Evolutionary conservation across 208 protist genomes (phyloP), one percentile per base, ranked within the genome.

Genomic region (Trypanosoma congolense): DNA sequence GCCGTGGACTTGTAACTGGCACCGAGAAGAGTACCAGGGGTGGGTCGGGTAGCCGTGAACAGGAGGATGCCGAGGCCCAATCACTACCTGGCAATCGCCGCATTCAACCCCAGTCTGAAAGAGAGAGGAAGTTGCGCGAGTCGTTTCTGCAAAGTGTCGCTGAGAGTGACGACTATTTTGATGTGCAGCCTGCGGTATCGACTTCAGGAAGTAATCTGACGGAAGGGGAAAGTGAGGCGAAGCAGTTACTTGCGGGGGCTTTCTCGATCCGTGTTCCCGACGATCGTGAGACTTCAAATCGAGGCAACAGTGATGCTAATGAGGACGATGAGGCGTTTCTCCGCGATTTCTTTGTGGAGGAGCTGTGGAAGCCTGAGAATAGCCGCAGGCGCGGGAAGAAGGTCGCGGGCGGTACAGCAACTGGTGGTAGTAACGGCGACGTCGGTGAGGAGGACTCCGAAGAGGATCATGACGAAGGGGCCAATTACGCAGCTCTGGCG

Each of bases 341-440:
- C 19, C 71, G 73, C 35, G 75, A 83, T 43, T 90, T 83, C 58
- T 90, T 90, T 50, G 70, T 86, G 33, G 70, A 84, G 38, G 82
- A 90, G 59, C 60, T 90, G 19, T 90, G 82, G 76, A 75, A 77
- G 38, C 53, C 58, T n/a, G 56, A 56, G 31, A 69, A 61, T 36
- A 58, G 42, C 26, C 51, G 45, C 28, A 61, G 51, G 38, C 8
- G 18, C 18, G 55, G 49, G 40, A 25, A 48, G 24, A 56, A 38
- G n/a, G n/a, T n/a, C n/a, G n/a, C n/a, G n/a, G n/a, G n/a, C n/a
- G n/a, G n/a, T n/a, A n/a, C n/a, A n/a, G n/a, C n/a, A n/a, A n/a
- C n/a, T n/a, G n/a, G 25, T 35, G 41, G 25, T 14, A 36, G 19
- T 19, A 43, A 48, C 1, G 10, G 25, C 30, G 31, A 26, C 30